Evolutionary conservation across 495 filamentous ascomycete genomes (phyloP).

Genomic region (Daldinia caldariorum): DNA sequence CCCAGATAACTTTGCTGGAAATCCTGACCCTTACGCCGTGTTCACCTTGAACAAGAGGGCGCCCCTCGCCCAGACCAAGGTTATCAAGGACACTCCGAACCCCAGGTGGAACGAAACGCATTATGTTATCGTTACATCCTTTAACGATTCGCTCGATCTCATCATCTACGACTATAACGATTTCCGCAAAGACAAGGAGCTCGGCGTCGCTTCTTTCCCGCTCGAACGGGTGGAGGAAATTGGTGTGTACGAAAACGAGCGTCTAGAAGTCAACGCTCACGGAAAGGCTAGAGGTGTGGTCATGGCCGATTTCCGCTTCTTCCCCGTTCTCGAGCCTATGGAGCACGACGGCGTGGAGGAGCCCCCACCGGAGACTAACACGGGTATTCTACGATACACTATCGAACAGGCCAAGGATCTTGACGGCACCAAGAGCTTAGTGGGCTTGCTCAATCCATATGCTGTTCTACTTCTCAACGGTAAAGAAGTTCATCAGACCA

Average conservation of each 20-base stretch:
- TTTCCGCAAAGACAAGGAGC: constrained; percentile 93
- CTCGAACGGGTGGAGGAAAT: constrained; percentile 83
- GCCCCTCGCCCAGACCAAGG: constrained; percentile 88
- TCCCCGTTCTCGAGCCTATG: constrained; percentile 82
- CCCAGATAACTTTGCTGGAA: constrained; percentile 90
- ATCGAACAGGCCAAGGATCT: constrained; percentile 96
- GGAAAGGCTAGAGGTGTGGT: constrained; percentile 84
- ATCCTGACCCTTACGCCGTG: constrained; percentile 89
- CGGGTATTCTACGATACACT: constrained; percentile 90
- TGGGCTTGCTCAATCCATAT: constrained; percentile 91
- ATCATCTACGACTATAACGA: constrained; percentile 94
- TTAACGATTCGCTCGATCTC: constrained; percentile 84
- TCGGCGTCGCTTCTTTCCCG: constrained; percentile 84
- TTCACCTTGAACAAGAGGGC: constrained; percentile 85
- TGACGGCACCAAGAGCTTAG: constrained; percentile 86
- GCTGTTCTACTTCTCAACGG: constrained; percentile 86
- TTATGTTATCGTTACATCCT: constrained; percentile 90
- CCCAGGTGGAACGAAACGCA: constrained; percentile 97
- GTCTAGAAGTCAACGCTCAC: constrained; percentile 83
- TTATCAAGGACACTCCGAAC: constrained; percentile 80
- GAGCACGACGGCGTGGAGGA: constrained; percentile 79
- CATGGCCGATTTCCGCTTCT: constrained; percentile 88
- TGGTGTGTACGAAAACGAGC: constrained; percentile 80
- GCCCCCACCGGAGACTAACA: constrained; percentile 86
- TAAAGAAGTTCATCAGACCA: constrained; percentile 83